Conservation (phyloP, 2,329 filamentous ascomycete genomes). For the Fusarium sp. region DNA sequence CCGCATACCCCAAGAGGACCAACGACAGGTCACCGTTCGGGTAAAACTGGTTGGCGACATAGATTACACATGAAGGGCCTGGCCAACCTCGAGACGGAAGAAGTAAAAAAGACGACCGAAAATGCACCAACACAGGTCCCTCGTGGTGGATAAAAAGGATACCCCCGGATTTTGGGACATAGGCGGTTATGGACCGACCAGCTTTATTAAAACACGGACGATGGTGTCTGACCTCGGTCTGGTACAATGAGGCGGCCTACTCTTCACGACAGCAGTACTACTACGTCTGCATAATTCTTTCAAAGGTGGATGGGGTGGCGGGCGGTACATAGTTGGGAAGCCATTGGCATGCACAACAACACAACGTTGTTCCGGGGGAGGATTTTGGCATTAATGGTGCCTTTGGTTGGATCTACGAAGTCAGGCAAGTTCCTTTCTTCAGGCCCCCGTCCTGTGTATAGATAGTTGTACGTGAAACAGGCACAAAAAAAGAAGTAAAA, state of each 20-base stretch:
- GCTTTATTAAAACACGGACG: slow-evolving; percentile 33
- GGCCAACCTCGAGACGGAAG: slow-evolving; percentile 42
- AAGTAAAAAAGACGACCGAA: slow-evolving; percentile 44
- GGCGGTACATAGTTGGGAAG: slow-evolving; percentile 13
- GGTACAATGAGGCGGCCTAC: slow-evolving; percentile 42
- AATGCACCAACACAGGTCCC: slow-evolving; percentile 45
- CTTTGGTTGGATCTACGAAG: slow-evolving; percentile 35
- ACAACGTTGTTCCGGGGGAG: slow-evolving; percentile 31
- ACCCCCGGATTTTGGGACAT: slow-evolving; percentile 35
- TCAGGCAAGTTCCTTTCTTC: slow-evolving; percentile 35
- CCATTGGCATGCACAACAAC: slow-evolving; percentile 13
- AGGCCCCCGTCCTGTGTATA: slow-evolving; percentile 46
- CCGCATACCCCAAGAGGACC: slow-evolving; percentile 25
- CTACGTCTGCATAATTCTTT: slow-evolving; percentile 45
- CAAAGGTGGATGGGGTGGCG: slow-evolving; percentile 30
- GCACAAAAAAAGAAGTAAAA: slow-evolving; percentile 50
- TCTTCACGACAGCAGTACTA: slow-evolving; percentile 39
- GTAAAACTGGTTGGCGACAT: slow-evolving; percentile 41
- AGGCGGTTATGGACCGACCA: slow-evolving; percentile 21
- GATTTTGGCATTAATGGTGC: slow-evolving; percentile 34
- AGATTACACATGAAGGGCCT: slow-evolving; percentile 38
- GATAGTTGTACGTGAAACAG: slow-evolving; percentile 49
- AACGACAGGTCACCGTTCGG: slow-evolving; percentile 34
- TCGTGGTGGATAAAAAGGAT: slow-evolving; percentile 40
- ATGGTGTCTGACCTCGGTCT: slow-evolving; percentile 41